Evolutionary conservation across 1,284 basidiomycete genomes (phyloP), one percentile per base, ranked within the genome.

Genomic region (Marasmius sp.): DNA sequence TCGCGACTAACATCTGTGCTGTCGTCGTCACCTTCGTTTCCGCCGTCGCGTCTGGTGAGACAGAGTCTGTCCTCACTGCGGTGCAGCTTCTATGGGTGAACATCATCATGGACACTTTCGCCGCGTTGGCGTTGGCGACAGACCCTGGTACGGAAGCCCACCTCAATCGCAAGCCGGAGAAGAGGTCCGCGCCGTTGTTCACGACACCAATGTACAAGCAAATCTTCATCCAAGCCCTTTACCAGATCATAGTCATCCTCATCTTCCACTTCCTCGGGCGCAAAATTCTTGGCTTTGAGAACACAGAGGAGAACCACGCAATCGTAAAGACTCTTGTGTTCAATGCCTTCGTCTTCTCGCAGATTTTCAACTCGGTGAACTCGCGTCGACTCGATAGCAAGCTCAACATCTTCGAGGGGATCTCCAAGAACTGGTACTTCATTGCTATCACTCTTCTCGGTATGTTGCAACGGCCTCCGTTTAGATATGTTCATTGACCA

Each of bases 41-140:
- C 33, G 93, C 95, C 34, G 88, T 98, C 56, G 87, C 93, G 0
- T 95, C 93, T 9, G 69, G 73, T 2, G 73, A 86, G 52, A 95
- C 97, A 73, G 71, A 79, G n/a, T 94, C 94, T 1, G 95, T 94
- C 11, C 81, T 99, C 33, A 91, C 93, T 36, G 96, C 97, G 37
- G 97, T 99, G 0, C 97, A 98, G 75, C 79, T 99, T 38, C 86
- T 99, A 20, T 99, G 97, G 95, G 93, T 97, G 73, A 97, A 97
- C 81, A 88, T 97, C 63, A 95, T 94, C 76, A 97, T 97, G 95
- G 95, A 98, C 76, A 98, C 95, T 0, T 97, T 99, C 71, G 97
- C 97, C 59, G 97, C 97, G 39, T 87, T 98, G 60, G 97, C 97
- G 11, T 86, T 99, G 58, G 95, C 97, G 20, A 99, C 97, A 43